Conservation (phyloP, 208 protist species). For the Acanthamoeba polyphaga region DNA sequence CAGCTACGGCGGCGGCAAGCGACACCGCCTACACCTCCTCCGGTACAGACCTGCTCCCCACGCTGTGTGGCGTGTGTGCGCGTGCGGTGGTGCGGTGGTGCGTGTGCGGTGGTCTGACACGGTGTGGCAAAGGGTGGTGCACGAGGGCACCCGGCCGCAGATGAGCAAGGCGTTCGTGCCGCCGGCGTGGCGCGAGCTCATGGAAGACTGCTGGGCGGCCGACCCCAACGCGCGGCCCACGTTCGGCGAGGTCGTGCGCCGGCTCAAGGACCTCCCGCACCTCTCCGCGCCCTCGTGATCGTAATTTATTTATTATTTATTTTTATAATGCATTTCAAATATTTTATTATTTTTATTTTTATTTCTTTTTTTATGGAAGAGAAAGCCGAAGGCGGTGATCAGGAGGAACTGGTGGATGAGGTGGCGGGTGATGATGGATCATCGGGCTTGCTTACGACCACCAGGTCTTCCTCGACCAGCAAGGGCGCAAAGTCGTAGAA, state of each 20-base stretch:
- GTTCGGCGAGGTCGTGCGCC: conserved; percentile 44
- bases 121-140: background rate
- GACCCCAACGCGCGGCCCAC: conserved; percentile 21
- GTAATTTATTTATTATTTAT: background rate
- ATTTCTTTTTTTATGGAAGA: no score
- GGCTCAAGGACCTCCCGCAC: conserved; percentile 7
- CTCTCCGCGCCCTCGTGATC: background rate
- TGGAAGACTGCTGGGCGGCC: conserved; percentile 64
- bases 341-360: no score
- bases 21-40: conserved; percentile 34
- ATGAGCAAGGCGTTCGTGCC: background rate
- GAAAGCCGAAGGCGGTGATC: no score
- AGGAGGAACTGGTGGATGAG: no score
- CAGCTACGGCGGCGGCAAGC: conserved; percentile 28
- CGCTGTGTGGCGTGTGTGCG: background rate
- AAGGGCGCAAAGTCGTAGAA: conserved; percentile 4
- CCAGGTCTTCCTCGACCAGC: background rate
- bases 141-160: conserved; percentile 6
- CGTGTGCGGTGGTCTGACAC: background rate
- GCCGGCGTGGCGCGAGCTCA: conserved; percentile 60
- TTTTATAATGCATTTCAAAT: no score
- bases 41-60: background rate
- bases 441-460: no score
- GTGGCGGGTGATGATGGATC: no score
- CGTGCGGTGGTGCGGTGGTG: background rate